Evolutionary conservation across 257 asterid species (phyloP).

Genomic region (Ajuga chamaepitys): DNA sequence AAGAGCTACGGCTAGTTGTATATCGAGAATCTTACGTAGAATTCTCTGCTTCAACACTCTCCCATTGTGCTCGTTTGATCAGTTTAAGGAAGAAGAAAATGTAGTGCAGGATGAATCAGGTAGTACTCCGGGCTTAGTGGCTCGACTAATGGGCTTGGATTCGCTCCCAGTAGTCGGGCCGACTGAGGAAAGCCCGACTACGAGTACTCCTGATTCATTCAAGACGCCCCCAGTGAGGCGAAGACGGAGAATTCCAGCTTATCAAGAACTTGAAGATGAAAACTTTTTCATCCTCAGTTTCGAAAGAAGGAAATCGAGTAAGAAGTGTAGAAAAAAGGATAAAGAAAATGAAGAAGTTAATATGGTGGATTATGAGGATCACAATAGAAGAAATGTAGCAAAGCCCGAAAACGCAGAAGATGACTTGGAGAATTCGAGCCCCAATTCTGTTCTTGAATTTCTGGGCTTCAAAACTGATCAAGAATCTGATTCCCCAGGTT

Average conservation of each 20-base stretch:
- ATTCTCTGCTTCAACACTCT: slow-evolving; percentile 47
- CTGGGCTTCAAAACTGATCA: slow-evolving; percentile 34
- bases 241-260: slow-evolving; percentile 25
- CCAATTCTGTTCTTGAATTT: slow-evolving; percentile 57
- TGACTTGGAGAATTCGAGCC: slow-evolving; percentile 58
- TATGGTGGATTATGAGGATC: slow-evolving; percentile 19
- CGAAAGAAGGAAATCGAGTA: slow-evolving; percentile 27
- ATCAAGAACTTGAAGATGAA: slow-evolving; percentile 55
- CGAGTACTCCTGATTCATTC: slow-evolving; percentile 17
- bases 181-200: slow-evolving; percentile 21
- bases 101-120: neutral
- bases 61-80: slow-evolving; percentile 27
- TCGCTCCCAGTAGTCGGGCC: slow-evolving; percentile 30
- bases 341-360: slow-evolving; percentile 29
- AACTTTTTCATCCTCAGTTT: slow-evolving; percentile 61
- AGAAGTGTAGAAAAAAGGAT: slow-evolving; percentile 19
- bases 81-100: neutral
- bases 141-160: slow-evolving; percentile 68
- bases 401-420: slow-evolving; percentile 2
- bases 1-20: slow-evolving; percentile 18
- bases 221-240: slow-evolving; percentile 24
- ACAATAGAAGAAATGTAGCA: slow-evolving; percentile 1
- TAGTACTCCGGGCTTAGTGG: slow-evolving; percentile 42
- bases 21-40: slow-evolving; percentile 44
- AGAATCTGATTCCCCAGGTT: slow-evolving; percentile 42